Evolutionary conservation across 2,329 filamentous ascomycete genomes (phyloP).

Genomic region (Cryphonectria naterciae): DNA sequence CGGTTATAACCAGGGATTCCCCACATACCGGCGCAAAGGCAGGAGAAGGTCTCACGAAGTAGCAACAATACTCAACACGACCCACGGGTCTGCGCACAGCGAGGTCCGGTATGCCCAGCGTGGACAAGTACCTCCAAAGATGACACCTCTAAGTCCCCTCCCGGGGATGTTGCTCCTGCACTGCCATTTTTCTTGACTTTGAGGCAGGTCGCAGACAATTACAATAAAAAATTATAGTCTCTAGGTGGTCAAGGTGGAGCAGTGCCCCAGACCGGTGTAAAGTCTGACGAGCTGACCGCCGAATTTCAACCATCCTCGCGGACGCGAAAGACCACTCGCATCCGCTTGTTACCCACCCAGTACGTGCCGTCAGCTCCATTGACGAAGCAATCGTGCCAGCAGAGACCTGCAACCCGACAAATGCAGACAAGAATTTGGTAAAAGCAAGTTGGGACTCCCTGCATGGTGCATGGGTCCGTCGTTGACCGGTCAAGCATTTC

Average conservation of each 20-base stretch:
- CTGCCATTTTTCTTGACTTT: neutral
- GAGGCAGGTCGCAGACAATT: neutral
- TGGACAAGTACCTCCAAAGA: neutral
- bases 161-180: neutral
- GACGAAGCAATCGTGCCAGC: constrained; percentile 10
- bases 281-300: constrained; percentile 8
- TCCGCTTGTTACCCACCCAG: constrained; percentile 4
- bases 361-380: neutral
- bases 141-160: neutral
- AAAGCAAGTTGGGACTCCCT: neutral
- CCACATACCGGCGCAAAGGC: neutral
- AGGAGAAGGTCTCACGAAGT: neutral
- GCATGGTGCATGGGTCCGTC: constrained; percentile 10
- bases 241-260: constrained; percentile 2
- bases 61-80: neutral
- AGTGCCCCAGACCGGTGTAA: constrained; percentile 16
- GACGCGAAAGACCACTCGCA: neutral
- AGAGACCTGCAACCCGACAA: neutral
- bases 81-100: neutral
- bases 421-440: neutral
- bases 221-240: neutral
- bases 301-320: neutral
- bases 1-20: neutral
- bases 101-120: neutral
- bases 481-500: constrained; percentile 7